Evolutionary conservation across 352 stramenopile genomes (phyloP), one percentile per base, ranked within the genome.

Genomic region (Phytophthora hybrid): DNA sequence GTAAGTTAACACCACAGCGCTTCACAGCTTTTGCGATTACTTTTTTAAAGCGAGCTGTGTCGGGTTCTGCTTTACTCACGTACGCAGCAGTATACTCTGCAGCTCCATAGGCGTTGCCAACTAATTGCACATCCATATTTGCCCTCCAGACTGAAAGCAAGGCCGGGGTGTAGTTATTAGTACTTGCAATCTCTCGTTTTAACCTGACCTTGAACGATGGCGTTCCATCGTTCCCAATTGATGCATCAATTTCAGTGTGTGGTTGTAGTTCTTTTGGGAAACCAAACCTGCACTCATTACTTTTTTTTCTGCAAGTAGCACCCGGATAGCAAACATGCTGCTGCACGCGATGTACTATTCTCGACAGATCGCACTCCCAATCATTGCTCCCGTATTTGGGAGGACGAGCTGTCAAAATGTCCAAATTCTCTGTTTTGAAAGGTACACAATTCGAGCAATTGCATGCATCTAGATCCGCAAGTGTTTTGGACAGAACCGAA

Each of bases 91-190:
- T 71, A 23, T 83, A 80, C 7, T 80, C 73, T 0, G 65, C 69
- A 4, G 61, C 73, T 5, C 72, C 69, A 26, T 80, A 78, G 3
- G 69, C 66, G 21, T 80, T 83, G 0, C 69, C 69, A 21, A 80
- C 69, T 3, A 61, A 3, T 19, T 78, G 62, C 0, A 80, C 56
- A 37, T 80, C 72, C 71, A 79, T 82, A 23, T 82, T 79, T 16
- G 71, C 71, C 2, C 71, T 26, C 66, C 71, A 79, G 0, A 13
- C 34, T 26, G 23, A 26, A 26, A 26, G 23, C 23, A 26, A 26
- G 23, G 23, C 23, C 1, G 23, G 23, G 23, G 11, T 57, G 32
- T 62, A 78, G 10, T 69, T 71, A 37, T 74, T 74, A 0, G 58
- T 69, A 3, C 6, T 41, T 9, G 58, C 2, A 18, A 31, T 8